Evolutionary conservation across 805 yeast species (phyloP), one percentile per base, ranked within the genome.

Genomic region (Alloascoidea africana): DNA sequence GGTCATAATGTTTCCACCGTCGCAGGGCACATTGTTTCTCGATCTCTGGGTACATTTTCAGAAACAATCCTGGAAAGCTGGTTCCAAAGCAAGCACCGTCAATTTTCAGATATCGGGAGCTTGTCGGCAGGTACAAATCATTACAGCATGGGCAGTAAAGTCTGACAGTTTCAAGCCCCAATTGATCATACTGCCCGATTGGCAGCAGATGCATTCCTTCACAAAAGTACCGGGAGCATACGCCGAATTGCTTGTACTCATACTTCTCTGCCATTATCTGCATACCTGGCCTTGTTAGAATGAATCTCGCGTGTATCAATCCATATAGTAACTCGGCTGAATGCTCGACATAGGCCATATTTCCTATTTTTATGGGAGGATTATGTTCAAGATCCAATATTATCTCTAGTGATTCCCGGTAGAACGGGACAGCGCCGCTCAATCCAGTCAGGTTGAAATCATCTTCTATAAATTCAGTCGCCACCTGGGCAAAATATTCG

Each of bases 61-160:
- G 73, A 49, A 91, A 81, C 46, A 91, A 68, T 2, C 96, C 96
- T 1, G 96, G 91, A 60, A 91, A 91, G 27, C 93, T 77, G 0
- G 97, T 85, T 3, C 98, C 97, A 62, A 93, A 91, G 51, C 80
- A 91, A 1, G 97, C 96, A 3, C 98, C 98, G 57, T 91, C 98
- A 33, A 91, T 73, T 51, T 84, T 83, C 41, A 82, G 62, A 56
- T 83, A 87, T 43, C 94, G 66, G n/a, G 87, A 75, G 39, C 86
- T 77, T 39, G 79, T 74, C 1, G 97, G 97, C 37, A 85, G 59
- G 56, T 91, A 91, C 32, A 89, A 66, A 51, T 91, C 98, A 52
- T 78, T 74, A 59, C 98, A 91, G 53, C 89, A 77, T 1, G 98
- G 96, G 59, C 98, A 91, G 55, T 78, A 91, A 36, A 91, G 66